These are phyloP conservation scores for Metarhizium rileyi DNA, from an alignment of 2,329 filamentous ascomycete species.

Conservation along the genomic window DNA sequence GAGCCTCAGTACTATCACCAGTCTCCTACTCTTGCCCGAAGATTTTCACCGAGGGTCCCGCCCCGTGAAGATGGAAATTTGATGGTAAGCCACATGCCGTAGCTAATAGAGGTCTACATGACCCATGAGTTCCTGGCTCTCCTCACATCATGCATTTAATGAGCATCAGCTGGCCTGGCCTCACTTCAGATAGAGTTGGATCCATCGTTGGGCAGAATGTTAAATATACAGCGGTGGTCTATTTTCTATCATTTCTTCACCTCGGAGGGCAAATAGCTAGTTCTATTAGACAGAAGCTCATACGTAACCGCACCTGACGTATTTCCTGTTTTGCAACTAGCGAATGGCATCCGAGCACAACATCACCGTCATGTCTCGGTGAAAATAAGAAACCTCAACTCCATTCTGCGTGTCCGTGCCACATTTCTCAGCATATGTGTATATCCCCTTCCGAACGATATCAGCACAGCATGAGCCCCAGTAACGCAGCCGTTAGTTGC, in stretches of 20 bases:
- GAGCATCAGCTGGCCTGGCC: too few species aligned
- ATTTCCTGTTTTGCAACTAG: background rate
- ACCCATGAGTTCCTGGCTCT: background rate
- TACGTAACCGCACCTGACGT: constrained; percentile 4
- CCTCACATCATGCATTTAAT: too few species aligned
- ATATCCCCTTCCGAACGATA: background rate
- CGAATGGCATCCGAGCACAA: background rate
- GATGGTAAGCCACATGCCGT: constrained; percentile 67
- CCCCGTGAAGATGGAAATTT: constrained; percentile 66
- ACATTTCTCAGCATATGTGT: constrained; percentile 5
- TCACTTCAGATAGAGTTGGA: too few species aligned
- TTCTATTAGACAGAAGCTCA: constrained; percentile 8
- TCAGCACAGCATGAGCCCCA: background rate
- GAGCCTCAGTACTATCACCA: constrained; percentile 36
- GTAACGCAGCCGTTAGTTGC: background rate
- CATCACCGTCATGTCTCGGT: background rate
- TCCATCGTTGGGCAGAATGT: background rate
- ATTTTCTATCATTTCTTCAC: constrained; percentile 8
- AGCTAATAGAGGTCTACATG: background rate
- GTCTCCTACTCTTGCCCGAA: constrained; percentile 62
- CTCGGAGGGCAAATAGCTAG: constrained; percentile 8
- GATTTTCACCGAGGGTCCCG: constrained; percentile 57
- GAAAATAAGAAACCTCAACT: constrained; percentile 1
- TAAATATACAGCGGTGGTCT: constrained; percentile 7
- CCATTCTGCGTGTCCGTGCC: background rate